Conservation (phyloP, 2,329 filamentous ascomycete genomes). For the Talaromyces rugulosus region DNA sequence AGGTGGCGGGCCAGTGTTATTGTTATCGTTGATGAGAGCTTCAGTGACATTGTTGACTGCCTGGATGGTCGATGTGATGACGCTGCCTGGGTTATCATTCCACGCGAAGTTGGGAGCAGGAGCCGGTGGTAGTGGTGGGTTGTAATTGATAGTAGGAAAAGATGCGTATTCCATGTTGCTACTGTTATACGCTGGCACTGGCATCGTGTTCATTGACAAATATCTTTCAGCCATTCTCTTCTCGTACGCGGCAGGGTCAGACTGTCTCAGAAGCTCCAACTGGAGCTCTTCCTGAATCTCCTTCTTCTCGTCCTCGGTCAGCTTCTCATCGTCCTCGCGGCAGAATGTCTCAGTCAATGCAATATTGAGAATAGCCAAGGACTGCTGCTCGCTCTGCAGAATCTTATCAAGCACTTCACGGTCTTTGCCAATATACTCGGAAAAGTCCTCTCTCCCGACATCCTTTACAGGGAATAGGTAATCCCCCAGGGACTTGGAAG, state of each 20-base stretch:
- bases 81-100: not conserved
- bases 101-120: not conserved
- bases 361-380: slow-evolving; percentile 42
- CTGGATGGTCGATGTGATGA: not conserved
- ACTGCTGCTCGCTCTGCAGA: slow-evolving; percentile 15
- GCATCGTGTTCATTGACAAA: not conserved
- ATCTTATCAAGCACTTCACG: slow-evolving; percentile 56
- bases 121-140: not conserved
- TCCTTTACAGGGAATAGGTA: slow-evolving; percentile 58
- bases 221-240: slow-evolving; percentile 14
- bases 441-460: slow-evolving; percentile 50
- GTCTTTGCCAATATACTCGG: slow-evolving; percentile 56
- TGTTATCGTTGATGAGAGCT: not conserved
- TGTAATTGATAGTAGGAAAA: not conserved
- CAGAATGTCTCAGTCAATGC: slow-evolving; percentile 69
- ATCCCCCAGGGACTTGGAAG: slow-evolving; percentile 50
- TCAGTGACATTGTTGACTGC: not conserved
- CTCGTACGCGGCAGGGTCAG: slow-evolving; percentile 31
- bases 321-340: slow-evolving; percentile 59
- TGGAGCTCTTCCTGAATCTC: slow-evolving; percentile 48
- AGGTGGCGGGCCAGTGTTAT: not conserved
- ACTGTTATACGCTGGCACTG: not conserved
- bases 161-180: not conserved
- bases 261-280: slow-evolving; percentile 37
- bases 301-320: slow-evolving; percentile 59